Base-by-base conservation (phyloP, 306 rosid genomes). In the Prunus salicina region DNA sequence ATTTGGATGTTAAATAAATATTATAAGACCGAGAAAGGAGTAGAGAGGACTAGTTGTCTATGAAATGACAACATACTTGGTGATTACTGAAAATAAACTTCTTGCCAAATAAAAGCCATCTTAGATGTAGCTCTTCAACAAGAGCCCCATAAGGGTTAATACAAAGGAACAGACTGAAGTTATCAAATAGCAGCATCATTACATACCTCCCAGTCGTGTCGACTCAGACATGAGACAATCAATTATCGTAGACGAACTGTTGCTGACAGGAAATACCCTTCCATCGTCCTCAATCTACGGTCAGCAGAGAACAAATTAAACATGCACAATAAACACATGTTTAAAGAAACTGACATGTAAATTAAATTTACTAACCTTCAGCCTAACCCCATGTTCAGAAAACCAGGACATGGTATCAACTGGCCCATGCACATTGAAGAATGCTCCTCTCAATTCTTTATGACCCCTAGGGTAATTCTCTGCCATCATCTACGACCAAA, bases 341-440 rank as follows among this genome's bases (percentile, higher is more conserved):
- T 2, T 76, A 45, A 84, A 82, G 60, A 76, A 82, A 82, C 15
- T 12, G 53, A 64, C 46, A 5, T 62, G 57, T 14, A 38, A 50
- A 32, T 82, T 79, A n/a, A 53, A n/a, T n/a, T n/a, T 28, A 75
- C 28, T 62, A 76, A 94, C 98, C 98, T 94, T 94, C 74, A 94
- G 85, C 68, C 90, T 91, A 79, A 94, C 96, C 58, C 97, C 97
- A 49, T 87, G 97, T 72, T 91, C 87, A 75, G 91, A 34, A 88
- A 94, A 94, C 97, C 98, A 94, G 70, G 97, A 78, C 96, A 94
- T 94, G 79, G 98, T 94, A 82, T 94, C 96, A 73, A 67, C 77
- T 0, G 96, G 97, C 50, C 93, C 86, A 2, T 94, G 98, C 51
- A 1, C 49, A 74, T 84, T 82, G 80, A 94, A 94, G 82, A 90